These are phyloP conservation scores for Leccinum barrowsii DNA, from an alignment of 768 basidiomycete genomes.

Conservation along the genomic window DNA sequence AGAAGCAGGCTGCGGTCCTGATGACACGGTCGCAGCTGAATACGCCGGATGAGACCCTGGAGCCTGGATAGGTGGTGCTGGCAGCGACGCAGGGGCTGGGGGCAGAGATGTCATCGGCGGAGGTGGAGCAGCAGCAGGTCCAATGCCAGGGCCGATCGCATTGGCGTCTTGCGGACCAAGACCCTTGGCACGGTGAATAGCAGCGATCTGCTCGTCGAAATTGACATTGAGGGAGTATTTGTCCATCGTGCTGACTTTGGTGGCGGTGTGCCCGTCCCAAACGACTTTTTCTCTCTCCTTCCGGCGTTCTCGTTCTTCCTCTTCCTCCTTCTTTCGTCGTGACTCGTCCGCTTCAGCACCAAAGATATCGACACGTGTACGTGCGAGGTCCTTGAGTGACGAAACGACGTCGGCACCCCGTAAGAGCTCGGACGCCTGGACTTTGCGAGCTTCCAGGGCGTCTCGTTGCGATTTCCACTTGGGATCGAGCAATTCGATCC, in stretches of 20 bases:
- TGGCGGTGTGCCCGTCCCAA: slow-evolving; percentile 98
- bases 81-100: slow-evolving; percentile 68
- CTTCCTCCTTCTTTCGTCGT: slow-evolving; percentile 80
- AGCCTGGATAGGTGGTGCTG: slow-evolving; percentile 58
- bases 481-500: slow-evolving; percentile 96
- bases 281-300: slow-evolving; percentile 93
- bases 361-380: slow-evolving; percentile 96
- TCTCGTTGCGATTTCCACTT: slow-evolving; percentile 97
- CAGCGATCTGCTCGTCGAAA: slow-evolving; percentile 97
- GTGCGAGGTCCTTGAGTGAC: slow-evolving; percentile 88
- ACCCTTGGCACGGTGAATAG: slow-evolving; percentile 91
- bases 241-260: slow-evolving; percentile 87
- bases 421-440: slow-evolving; percentile 82
- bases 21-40: slow-evolving; percentile 82
- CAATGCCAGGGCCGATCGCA: slow-evolving; percentile 85
- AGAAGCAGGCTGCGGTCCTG: slow-evolving; percentile 89
- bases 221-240: slow-evolving; percentile 92
- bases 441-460: slow-evolving; percentile 82
- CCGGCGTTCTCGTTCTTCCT: slow-evolving; percentile 74
- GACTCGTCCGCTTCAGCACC: slow-evolving; percentile 94
- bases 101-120: slow-evolving; percentile 60
- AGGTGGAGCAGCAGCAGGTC: slow-evolving; percentile 70
- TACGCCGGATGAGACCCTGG: slow-evolving; percentile 51
- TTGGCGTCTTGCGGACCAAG: slow-evolving; percentile 77
- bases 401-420: slow-evolving; percentile 92